phyloP scores from a whole-genome alignment of 2,329 filamentous ascomycete species.

The Curvularia sp. region DNA sequence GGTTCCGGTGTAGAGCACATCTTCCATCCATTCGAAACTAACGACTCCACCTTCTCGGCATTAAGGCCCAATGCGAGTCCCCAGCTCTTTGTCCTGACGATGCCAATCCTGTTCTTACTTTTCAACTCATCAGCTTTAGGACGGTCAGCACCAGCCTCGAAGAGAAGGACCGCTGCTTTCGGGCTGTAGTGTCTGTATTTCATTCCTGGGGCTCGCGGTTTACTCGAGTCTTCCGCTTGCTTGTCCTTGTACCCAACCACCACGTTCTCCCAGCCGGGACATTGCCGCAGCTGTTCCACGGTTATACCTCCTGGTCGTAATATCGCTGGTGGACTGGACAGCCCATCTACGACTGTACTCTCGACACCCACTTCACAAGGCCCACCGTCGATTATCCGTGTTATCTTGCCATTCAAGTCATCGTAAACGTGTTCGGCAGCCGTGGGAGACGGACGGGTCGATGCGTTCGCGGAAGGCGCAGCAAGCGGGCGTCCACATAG shows the following conservation, averaged over 20 bases:
- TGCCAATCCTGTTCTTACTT: conserved; percentile 46
- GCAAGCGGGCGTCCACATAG: conserved; percentile 80
- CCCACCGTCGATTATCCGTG: conserved; percentile 88
- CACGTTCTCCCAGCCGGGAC: conserved; percentile 81
- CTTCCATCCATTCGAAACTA: conserved; percentile 13
- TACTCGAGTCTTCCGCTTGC: conserved; percentile 64
- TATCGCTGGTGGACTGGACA: conserved; percentile 80
- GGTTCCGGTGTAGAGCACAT: conserved; percentile 18
- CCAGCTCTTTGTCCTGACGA: conserved; percentile 49
- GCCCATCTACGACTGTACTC: conserved; percentile 93
- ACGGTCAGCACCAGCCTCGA: conserved; percentile 64
- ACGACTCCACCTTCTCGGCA: not conserved
- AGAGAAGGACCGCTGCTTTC: conserved; percentile 82
- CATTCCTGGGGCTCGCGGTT: conserved; percentile 90
- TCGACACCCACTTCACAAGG: conserved; percentile 88
- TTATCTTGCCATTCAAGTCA: conserved; percentile 82
- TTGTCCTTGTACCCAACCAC: conserved; percentile 80
- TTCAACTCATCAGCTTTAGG: conserved; percentile 40
- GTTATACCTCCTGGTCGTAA: conserved; percentile 87
- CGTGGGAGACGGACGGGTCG: conserved; percentile 90
- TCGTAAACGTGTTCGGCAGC: conserved; percentile 87
- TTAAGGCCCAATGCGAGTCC: conserved; percentile 28
- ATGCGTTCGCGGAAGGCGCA: conserved; percentile 92
- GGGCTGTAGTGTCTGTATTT: conserved; percentile 99
- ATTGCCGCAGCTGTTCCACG: conserved; percentile 76